Conservation (phyloP, 1,284 basidiomycete species). For the Leccinum discolor region DNA sequence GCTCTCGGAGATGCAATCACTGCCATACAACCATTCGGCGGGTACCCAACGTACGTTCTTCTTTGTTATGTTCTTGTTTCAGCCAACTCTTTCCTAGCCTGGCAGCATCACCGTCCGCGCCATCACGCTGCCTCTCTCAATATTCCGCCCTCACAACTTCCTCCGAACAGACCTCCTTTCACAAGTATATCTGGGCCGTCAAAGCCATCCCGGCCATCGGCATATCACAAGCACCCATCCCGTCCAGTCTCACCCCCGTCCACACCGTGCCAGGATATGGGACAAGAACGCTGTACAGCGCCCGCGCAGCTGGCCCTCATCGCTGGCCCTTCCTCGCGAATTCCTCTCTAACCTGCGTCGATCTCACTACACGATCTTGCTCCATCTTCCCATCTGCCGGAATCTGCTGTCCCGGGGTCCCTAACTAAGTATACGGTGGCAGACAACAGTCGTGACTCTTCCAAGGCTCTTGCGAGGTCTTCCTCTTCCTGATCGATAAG, state of each 20-base stretch:
- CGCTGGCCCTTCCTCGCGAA: conserved; percentile 17
- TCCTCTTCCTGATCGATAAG: conserved; percentile 11
- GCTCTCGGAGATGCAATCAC: not conserved
- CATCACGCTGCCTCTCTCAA: conserved; percentile 25
- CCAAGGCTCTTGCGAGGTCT: too few species aligned
- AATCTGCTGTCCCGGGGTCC: conserved; percentile 6
- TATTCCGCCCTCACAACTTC: conserved; percentile 13
- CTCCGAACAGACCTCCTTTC: conserved; percentile 21
- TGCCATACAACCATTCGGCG: conserved; percentile 26
- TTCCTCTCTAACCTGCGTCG: conserved; percentile 34
- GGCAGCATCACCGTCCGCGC: conserved; percentile 10
- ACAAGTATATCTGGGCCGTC: conserved; percentile 19
- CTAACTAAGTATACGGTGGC: too few species aligned
- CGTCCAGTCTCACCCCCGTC: conserved; percentile 27
- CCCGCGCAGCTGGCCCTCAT: conserved; percentile 15
- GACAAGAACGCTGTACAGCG: conserved; percentile 18
- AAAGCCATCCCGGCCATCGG: not conserved
- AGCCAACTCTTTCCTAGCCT: conserved; percentile 17
- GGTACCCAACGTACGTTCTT: conserved; percentile 11
- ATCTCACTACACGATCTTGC: conserved; percentile 16
- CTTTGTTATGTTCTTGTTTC: not conserved
- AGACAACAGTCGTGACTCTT: not conserved
- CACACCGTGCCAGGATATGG: conserved; percentile 25
- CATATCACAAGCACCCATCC: conserved; percentile 16
- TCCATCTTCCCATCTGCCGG: conserved; percentile 13